Base-by-base conservation (phyloP, 371 early-diverging fungal genomes). In the Saksenaea oblongispora region DNA sequence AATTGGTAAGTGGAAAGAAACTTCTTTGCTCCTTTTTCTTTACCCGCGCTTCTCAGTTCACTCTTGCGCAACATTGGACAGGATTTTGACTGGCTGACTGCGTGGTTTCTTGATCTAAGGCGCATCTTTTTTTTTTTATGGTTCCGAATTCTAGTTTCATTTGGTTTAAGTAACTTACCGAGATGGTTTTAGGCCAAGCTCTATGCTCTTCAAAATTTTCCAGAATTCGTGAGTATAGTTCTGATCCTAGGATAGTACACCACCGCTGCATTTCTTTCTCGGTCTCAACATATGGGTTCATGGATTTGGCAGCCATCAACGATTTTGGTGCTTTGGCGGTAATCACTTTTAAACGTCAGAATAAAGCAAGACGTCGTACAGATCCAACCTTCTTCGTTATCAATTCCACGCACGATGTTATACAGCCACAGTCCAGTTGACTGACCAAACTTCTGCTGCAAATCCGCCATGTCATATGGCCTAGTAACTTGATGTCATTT, bases 361-460 rank as follows among this genome's bases (percentile, higher is more conserved):
- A 11, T 36, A 56, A n/a, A 27, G 14, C 31, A 26, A 53, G 2
- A n/a, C 28, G 47, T 22, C 8, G 10, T 22, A 47, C 22, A 22
- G 10, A n/a, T 18, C 27, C 65, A 69, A 84, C 84, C 86, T 69
- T 79, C 80, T 59, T 84, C 86, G 44, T 74, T 51, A 62, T 88
- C 88, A 15, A 87, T 78, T 0, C 92, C 92, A 5, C 92, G 82
- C 42, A 76, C 74, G 17, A 89, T 84, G 63, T 87, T 70, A 61
- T 87, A 85, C 5, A 89, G 58, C 86, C 87, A 90, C 10, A 58
- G 26, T 15, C 87, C 86, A 7, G 75, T 72, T 2, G 75, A 74
- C 15, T 66, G 60, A 9, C 82, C 84, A 62, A 79, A 79, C 60
- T 66, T 72, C 1, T 28, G 14, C 61, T 78, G 79, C 27, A 84